Evolutionary conservation across 1,284 basidiomycete species (phyloP).

Genomic region (Malassezia pachydermatis): DNA sequence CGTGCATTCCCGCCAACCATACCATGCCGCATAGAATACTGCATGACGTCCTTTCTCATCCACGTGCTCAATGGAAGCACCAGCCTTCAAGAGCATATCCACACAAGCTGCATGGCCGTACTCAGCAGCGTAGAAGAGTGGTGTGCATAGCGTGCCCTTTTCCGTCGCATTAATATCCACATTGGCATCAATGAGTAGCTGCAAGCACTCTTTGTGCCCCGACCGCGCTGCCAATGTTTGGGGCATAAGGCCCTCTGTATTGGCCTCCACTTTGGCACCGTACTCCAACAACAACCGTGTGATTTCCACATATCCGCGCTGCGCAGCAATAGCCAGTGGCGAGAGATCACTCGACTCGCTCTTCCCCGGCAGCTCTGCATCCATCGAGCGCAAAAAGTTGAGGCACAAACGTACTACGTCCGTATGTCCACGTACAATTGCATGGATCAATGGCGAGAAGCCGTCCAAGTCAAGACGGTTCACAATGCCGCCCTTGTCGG

Average conservation of each 20-base stretch:
- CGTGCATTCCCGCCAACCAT: constrained; percentile 64
- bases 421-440: constrained; percentile 73
- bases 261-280: constrained; percentile 68
- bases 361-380: constrained; percentile 23
- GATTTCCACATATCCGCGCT: constrained; percentile 76
- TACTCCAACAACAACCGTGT: constrained; percentile 66
- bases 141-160: constrained; percentile 94
- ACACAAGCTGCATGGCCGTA: constrained; percentile 74
- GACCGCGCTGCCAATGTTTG: constrained; percentile 96
- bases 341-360: constrained; percentile 57
- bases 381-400: constrained; percentile 17
- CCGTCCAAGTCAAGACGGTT: constrained; percentile 59
- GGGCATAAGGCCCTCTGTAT: constrained; percentile 88
- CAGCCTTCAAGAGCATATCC: constrained; percentile 64
- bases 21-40: constrained; percentile 94
- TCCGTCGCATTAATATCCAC: constrained; percentile 60
- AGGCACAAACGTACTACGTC: constrained; percentile 56
- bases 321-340: constrained; percentile 80
- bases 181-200: constrained; percentile 58
- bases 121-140: constrained; percentile 86
- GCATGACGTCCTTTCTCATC: constrained; percentile 81
- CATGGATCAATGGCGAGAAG: constrained; percentile 84
- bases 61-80: constrained; percentile 61
- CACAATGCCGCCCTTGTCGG: background rate
- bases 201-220: constrained; percentile 75